Evolutionary conservation across 225 moss, liverwort and hornwort genomes (phyloP).

Genomic region (Marchantia paleacea): DNA sequence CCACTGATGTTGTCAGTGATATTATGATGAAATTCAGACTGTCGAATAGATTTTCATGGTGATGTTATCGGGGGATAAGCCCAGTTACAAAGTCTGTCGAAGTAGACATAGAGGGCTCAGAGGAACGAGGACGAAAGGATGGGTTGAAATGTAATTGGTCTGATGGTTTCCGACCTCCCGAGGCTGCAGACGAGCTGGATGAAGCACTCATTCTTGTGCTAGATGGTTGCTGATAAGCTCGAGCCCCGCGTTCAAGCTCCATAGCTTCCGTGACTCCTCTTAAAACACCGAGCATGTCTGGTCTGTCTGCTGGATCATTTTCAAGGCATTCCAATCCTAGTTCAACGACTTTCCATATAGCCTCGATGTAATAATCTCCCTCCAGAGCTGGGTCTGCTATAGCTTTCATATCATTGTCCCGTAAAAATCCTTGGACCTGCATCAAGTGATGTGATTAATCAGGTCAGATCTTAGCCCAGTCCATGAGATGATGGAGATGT

Average conservation of each 20-base stretch:
- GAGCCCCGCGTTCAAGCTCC: neutral
- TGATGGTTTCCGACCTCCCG: neutral
- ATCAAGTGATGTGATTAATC: neutral
- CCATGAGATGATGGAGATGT: neutral
- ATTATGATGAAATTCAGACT: neutral
- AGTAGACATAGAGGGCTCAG: neutral
- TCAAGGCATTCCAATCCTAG: slow-evolving; percentile 15
- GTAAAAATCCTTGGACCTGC: slow-evolving; percentile 7
- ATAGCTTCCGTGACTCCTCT: slow-evolving; percentile 11
- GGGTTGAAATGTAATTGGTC: neutral
- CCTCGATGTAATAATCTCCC: slow-evolving; percentile 17
- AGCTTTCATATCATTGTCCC: slow-evolving; percentile 17
- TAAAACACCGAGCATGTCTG: slow-evolving; percentile 16
- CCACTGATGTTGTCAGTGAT: too few relatives aligned
- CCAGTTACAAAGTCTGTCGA: neutral
- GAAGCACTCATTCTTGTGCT: neutral
- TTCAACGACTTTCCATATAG: slow-evolving; percentile 20
- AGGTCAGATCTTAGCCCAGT: neutral
- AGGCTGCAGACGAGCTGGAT: neutral
- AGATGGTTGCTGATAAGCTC: neutral
- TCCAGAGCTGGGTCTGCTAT: slow-evolving; percentile 21
- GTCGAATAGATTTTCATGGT: neutral
- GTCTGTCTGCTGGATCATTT: slow-evolving; percentile 1
- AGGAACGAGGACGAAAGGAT: neutral
- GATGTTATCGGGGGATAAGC: neutral